These are phyloP conservation scores for Hypoxylon sp. DNA, from an alignment of 2,329 filamentous ascomycete species.

Conservation along the genomic window DNA sequence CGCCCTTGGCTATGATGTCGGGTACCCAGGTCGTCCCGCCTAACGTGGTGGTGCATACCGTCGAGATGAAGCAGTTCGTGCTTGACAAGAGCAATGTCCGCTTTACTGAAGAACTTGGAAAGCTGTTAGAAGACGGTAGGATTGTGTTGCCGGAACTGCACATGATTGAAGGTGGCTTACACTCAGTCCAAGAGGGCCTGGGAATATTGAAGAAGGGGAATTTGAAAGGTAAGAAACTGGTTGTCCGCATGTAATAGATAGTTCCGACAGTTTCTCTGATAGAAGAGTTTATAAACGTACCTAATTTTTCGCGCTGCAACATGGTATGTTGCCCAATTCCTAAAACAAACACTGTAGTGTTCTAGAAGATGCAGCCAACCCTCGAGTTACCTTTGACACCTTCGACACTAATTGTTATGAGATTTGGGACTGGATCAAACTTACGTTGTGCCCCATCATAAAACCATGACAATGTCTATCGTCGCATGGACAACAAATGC, in stretches of 20 bases:
- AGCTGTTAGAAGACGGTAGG: constrained; percentile 46
- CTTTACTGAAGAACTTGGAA: constrained; percentile 51
- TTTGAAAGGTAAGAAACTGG: constrained; percentile 51
- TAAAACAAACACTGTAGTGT: not conserved
- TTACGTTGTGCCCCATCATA: too few relatives aligned
- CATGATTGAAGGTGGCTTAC: constrained; percentile 52
- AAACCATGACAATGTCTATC: not conserved
- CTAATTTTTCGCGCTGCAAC: not conserved
- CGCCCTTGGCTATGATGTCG: constrained; percentile 53
- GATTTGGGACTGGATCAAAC: not conserved
- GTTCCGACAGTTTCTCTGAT: not conserved
- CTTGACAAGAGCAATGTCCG: constrained; percentile 46
- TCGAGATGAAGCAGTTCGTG: constrained; percentile 57
- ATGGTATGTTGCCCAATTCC: not conserved
- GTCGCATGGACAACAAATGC: not conserved
- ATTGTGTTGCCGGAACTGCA: constrained; percentile 50
- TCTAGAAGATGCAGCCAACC: not conserved
- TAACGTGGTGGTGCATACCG: constrained; percentile 51
- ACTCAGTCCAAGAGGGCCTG: constrained; percentile 49
- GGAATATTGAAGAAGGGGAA: constrained; percentile 52
- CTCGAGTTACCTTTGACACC: not conserved
- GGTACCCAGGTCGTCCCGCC: constrained; percentile 42
- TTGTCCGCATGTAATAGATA: constrained; percentile 44
- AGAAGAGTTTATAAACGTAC: not conserved
- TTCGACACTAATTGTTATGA: not conserved